Evolutionary conservation across 2,329 filamentous ascomycete genomes (phyloP), one percentile per base, ranked within the genome.

Genomic region (Trichophyton simii): DNA sequence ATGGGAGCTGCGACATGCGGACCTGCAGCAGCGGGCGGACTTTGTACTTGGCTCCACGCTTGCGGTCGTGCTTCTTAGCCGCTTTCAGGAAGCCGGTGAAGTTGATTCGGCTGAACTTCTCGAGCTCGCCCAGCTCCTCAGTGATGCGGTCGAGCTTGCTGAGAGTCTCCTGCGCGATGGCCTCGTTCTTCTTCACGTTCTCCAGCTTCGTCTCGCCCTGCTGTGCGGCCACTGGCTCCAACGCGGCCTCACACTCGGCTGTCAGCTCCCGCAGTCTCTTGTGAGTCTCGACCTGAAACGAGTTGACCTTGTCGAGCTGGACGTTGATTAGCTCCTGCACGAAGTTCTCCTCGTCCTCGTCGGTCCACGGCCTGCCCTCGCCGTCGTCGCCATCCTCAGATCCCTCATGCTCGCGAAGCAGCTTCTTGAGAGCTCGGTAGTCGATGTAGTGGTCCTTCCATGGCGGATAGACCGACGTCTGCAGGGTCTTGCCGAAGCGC

Each of bases 1-100:
- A 95, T 11, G 92, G 91, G 64, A 91, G 81, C 66, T 90, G 85
- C n/a, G 89, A 85, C 69, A 99, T 77, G 68, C 89, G 88, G 68
- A 96, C 87, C 76, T 96, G 89, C 76, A 97, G 86, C 78, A 97
- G 86, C 31, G 94, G 91, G 25, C 90, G 85, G 67, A 97, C 88
- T 72, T 87, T 89, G 79, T 97, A 97, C 60, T 85, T 82, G 66
- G 85, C 82, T 61, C 91, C 91, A 66, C 92, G 83, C 77, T 92
- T 95, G 67, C 94, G 88, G 76, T 99, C 94, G 76, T 99, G 94
- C 78, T 99, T 99, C 84, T 99, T 99, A 61, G 91, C 91, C 57
- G 95, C 95, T 80, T 99, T 99, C 71, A 96, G 82, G 76, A 97
- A 96, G 57, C 91, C 94, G 4, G 94, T 96, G 75, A 96, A 99